These are phyloP conservation scores for Paecilomyces sp. DNA, from an alignment of 2,329 filamentous ascomycete genomes.

Conservation along the genomic window DNA sequence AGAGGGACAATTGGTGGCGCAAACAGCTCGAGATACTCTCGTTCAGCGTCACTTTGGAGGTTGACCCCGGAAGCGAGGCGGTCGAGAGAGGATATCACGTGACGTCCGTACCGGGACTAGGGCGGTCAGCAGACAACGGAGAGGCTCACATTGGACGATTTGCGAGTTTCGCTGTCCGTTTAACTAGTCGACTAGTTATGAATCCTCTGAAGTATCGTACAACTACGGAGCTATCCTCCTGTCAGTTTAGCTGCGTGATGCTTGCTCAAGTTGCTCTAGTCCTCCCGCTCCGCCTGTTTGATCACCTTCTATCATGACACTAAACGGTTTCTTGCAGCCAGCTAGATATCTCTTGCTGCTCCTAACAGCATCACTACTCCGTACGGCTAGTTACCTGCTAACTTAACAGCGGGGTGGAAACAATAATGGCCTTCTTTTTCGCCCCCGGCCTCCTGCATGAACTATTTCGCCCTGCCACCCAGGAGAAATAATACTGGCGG, in stretches of 20 bases:
- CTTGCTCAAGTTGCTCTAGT: background rate
- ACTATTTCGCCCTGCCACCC: background rate
- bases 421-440: background rate
- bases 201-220: background rate
- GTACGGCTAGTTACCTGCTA: background rate
- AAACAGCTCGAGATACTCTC: background rate
- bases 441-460: background rate
- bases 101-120: conserved; percentile 1
- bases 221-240: background rate
- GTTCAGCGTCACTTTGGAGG: conserved; percentile 10
- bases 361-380: background rate
- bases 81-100: conserved; percentile 16
- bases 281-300: background rate
- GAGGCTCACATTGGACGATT: background rate
- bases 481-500: background rate
- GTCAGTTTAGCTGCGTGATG: background rate
- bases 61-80: conserved; percentile 16
- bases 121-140: background rate
- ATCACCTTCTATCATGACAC: background rate
- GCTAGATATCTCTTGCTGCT: background rate
- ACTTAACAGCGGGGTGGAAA: background rate
- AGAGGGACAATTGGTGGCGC: conserved; percentile 22
- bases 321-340: background rate
- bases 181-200: too few relatives aligned
- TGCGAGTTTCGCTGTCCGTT: background rate